Evolutionary conservation across 164 flowering plant genomes (phyloP).

Genomic region (Aristolochia fimbriata): DNA sequence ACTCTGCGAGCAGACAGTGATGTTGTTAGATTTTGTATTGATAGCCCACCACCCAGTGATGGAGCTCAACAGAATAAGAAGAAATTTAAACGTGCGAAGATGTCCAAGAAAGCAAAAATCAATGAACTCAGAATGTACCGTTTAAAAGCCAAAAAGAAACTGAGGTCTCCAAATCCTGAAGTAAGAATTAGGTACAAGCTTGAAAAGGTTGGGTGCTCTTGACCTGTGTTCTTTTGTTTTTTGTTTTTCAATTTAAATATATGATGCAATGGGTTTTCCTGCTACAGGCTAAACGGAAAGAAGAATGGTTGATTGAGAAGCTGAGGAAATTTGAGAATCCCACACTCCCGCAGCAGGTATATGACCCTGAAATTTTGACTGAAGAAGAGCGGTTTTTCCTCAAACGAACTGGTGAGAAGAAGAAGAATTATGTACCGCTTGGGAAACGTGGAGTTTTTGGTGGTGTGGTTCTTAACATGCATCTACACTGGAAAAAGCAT

Average conservation of each 20-base stretch:
- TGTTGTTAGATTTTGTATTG: conserved; percentile 58
- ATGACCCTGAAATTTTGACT: conserved; percentile 88
- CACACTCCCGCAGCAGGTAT: conserved; percentile 43
- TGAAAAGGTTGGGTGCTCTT: conserved; percentile 49
- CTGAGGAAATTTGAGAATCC: conserved; percentile 66
- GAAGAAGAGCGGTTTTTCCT: conserved; percentile 84
- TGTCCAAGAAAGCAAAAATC: conserved; percentile 57
- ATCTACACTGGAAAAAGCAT: conserved; percentile 93
- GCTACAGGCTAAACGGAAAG: conserved; percentile 75
- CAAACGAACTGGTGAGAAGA: conserved; percentile 87
- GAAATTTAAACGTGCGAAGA: conserved; percentile 29
- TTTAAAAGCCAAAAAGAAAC: conserved; percentile 77
- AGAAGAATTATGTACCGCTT: conserved; percentile 79
- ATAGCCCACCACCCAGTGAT: conserved; percentile 14
- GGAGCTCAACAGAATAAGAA: conserved; percentile 15
- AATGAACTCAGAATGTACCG: conserved; percentile 78
- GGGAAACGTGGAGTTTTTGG: conserved; percentile 96
- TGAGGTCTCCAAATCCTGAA: conserved; percentile 87
- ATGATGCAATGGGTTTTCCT: not conserved
- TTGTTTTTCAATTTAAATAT: not conserved
- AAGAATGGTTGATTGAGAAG: conserved; percentile 88
- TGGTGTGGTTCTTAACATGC: conserved; percentile 96
- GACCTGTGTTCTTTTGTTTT: not conserved
- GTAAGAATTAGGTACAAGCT: conserved; percentile 84
- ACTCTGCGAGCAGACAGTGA: conserved; percentile 43